Percentiles rank a stretch among this genome's conserved stretches.
phyloP scores from a whole-genome alignment of 2,329 filamentous ascomycete genomes.

The Periconia macrospinosa region DNA sequence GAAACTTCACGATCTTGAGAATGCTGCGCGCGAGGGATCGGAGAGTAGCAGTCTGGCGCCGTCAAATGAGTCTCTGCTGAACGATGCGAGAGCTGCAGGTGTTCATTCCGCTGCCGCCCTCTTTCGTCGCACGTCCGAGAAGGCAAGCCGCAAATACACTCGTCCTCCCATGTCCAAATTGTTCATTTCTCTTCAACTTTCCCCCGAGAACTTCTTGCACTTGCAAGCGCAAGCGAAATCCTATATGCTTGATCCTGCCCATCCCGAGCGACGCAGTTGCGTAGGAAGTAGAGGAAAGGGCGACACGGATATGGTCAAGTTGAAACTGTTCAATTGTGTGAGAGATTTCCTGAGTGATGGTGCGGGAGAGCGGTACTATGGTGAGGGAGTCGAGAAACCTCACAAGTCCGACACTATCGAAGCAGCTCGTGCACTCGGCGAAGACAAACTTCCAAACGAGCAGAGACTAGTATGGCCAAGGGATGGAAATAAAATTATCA shows the following conservation, averaged over 20 bases:
- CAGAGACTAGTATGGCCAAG: conserved; percentile 56
- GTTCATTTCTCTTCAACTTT: conserved; percentile 58
- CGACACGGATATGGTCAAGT: conserved; percentile 59
- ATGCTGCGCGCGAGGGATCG: conserved; percentile 7
- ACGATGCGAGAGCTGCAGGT: conserved; percentile 52
- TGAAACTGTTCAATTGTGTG: conserved; percentile 60
- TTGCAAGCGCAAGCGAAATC: conserved; percentile 59
- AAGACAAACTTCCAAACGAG: conserved; percentile 39
- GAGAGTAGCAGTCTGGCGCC: conserved; percentile 13
- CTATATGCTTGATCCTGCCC: conserved; percentile 59
- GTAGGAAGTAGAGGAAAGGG: conserved; percentile 59
- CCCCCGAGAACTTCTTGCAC: conserved; percentile 59
- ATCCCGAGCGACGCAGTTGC: conserved; percentile 59
- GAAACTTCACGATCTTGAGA: conserved; percentile 9
- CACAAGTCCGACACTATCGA: conserved; percentile 36
- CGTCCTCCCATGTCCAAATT: conserved; percentile 61
- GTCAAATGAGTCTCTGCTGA: conserved; percentile 19
- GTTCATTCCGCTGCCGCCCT: conserved; percentile 57
- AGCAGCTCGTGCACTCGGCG: conserved; percentile 41
- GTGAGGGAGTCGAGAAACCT: conserved; percentile 36
- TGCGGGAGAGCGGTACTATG: conserved; percentile 56
- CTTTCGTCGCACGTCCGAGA: conserved; percentile 47
- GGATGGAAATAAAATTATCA: conserved; percentile 58
- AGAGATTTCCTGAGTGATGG: conserved; percentile 56
- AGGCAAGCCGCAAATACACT: conserved; percentile 58